These are phyloP conservation scores for Globisporangium echinulatum DNA, from an alignment of 352 stramenopile species.

Conservation along the genomic window DNA sequence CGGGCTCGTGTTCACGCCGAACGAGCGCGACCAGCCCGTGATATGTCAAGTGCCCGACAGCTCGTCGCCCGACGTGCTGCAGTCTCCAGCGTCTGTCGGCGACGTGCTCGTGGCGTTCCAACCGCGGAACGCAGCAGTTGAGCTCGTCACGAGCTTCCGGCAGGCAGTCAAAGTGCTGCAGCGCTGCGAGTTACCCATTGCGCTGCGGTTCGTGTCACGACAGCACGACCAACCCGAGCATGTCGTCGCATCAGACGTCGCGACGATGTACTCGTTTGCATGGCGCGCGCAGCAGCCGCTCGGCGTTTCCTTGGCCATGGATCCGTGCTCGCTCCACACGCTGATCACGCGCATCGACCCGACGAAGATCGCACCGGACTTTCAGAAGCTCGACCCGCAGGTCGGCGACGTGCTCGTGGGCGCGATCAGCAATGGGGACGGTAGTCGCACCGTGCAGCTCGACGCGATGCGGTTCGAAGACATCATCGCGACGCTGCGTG, in stretches of 20 bases:
- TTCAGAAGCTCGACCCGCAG: constrained; percentile 39
- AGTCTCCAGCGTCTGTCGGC: constrained; percentile 43
- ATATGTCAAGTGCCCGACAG: constrained; percentile 58
- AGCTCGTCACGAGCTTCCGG: constrained; percentile 33
- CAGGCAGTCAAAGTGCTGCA: constrained; percentile 50
- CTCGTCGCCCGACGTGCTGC: constrained; percentile 38
- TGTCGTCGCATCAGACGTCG: constrained; percentile 33
- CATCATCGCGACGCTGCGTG: constrained; percentile 41
- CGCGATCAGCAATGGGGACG: constrained; percentile 23
- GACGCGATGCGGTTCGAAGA: constrained; percentile 70
- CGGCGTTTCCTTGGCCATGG: constrained; percentile 72
- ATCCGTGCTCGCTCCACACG: constrained; percentile 66
- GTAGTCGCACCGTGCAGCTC: constrained; percentile 19
- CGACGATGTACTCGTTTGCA: constrained; percentile 42
- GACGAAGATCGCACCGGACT: constrained; percentile 48
- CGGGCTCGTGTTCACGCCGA: constrained; percentile 69
- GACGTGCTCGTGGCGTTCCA: constrained; percentile 61
- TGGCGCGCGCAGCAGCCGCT: constrained; percentile 44
- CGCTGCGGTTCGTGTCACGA: constrained; percentile 56
- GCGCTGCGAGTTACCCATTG: constrained; percentile 44
- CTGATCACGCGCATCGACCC: constrained; percentile 59
- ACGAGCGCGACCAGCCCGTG: constrained; percentile 54
- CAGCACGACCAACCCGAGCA: constrained; percentile 32
- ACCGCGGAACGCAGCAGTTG: constrained; percentile 25
- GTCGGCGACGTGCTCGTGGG: constrained; percentile 64